Conservation (phyloP, 1,139 yeast species). For the Kurtzmaniella quercitrusa region DNA sequence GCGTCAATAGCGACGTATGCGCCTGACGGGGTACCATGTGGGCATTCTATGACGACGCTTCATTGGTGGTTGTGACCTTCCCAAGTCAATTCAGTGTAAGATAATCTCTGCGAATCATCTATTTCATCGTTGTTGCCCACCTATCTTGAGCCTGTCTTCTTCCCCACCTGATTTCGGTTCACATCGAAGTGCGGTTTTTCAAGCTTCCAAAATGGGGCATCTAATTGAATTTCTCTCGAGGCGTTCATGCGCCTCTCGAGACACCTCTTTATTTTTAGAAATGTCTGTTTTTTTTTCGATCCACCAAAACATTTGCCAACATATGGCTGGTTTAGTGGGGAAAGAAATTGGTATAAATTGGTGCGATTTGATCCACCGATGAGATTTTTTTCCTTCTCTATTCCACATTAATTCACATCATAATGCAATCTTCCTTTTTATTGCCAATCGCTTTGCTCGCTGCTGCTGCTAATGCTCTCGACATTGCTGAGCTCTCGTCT, state of each 20-base stretch:
- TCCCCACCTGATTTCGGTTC: no score
- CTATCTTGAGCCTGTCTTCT: no score
- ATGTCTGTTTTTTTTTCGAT: neutral
- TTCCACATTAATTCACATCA: neutral
- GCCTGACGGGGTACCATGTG: neutral
- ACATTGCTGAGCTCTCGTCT: slow-evolving; percentile 7
- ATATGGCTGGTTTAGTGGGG: neutral
- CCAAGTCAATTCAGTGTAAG: no score
- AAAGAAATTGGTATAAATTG: neutral
- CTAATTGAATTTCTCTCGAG: neutral
- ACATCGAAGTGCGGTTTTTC: no score
- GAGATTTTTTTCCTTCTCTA: neutral
- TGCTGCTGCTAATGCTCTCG: slow-evolving; percentile 11
- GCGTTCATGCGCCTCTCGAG: slow-evolving; percentile 1
- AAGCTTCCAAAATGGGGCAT: neutral
- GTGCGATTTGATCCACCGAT: neutral
- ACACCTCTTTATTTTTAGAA: neutral
- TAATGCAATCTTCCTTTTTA: neutral
- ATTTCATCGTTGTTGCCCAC: no score
- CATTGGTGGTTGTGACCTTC: no score
- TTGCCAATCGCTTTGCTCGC: neutral
- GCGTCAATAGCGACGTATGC: neutral
- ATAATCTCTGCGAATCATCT: neutral
- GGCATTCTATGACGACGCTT: no score
- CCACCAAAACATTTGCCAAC: neutral